Evolutionary conservation across 2,329 filamentous ascomycete genomes (phyloP).

Genomic region (Colletotrichum cordylinicola): DNA sequence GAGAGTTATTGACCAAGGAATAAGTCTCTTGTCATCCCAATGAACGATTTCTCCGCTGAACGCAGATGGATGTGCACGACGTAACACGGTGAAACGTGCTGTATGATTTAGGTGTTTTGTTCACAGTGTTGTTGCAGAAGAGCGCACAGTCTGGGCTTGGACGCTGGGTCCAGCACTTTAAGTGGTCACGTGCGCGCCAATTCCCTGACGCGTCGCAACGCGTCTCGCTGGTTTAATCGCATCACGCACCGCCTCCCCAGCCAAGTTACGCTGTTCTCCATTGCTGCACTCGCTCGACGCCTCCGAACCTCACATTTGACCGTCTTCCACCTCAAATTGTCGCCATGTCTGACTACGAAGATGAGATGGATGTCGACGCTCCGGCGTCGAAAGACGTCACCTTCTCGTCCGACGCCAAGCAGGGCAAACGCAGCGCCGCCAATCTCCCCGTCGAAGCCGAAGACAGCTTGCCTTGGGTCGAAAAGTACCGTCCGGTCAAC

Average conservation of each 20-base stretch:
- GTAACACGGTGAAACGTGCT: neutral
- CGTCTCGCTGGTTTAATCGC: slow-evolving; percentile 5
- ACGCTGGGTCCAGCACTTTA: neutral
- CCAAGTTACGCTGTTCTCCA: too few relatives aligned
- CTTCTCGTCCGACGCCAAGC: slow-evolving; percentile 80
- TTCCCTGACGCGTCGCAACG: slow-evolving; percentile 10
- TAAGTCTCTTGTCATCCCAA: neutral
- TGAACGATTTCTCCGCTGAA: neutral
- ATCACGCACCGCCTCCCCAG: neutral
- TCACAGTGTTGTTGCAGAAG: neutral
- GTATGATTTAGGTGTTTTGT: neutral
- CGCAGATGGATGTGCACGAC: neutral
- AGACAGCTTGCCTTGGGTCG: slow-evolving; percentile 95
- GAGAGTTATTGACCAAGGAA: too few relatives aligned
- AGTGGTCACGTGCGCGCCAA: neutral
- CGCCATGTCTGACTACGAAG: slow-evolving; percentile 63
- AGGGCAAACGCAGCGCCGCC: slow-evolving; percentile 90
- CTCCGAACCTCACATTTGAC: neutral
- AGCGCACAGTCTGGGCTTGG: neutral
- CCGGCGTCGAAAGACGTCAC: slow-evolving; percentile 54
- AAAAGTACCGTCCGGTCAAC: slow-evolving; percentile 92
- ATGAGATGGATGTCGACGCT: slow-evolving; percentile 67
- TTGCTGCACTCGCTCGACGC: neutral
- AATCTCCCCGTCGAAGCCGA: slow-evolving; percentile 94
- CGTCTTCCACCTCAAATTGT: neutral